Evolutionary conservation across 2,329 filamentous ascomycete genomes (phyloP).

Genomic region (Lasiodiplodia sp.): DNA sequence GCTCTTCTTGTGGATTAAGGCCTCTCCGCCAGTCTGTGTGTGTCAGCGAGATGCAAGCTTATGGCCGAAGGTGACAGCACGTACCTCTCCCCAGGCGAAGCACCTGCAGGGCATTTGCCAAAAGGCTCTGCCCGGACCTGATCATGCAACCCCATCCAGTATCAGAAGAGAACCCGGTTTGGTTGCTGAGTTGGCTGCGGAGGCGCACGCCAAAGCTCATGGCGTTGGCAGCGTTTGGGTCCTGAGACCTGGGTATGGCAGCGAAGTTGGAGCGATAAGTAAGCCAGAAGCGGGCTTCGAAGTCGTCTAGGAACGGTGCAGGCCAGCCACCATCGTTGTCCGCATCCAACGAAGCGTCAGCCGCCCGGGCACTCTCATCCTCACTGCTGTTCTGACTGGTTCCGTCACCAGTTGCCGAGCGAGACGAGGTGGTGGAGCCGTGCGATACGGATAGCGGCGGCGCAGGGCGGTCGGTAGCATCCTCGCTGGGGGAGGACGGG

Average conservation of each 20-base stretch:
- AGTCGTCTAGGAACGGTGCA: constrained; percentile 83
- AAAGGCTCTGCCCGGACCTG: constrained; percentile 87
- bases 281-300: constrained; percentile 94
- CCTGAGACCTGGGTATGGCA: constrained; percentile 78
- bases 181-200: constrained; percentile 76
- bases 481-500: constrained; percentile 31
- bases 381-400: constrained; percentile 73
- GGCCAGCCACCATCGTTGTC: constrained; percentile 74
- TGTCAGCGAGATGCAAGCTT: constrained; percentile 12
- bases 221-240: constrained; percentile 72
- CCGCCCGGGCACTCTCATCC: constrained; percentile 68
- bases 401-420: constrained; percentile 48
- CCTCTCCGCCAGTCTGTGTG: constrained; percentile 76
- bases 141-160: constrained; percentile 99
- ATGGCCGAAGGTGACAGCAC: constrained; percentile 7
- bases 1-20: constrained; percentile 66
- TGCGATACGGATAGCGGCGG: constrained; percentile 32
- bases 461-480: constrained; percentile 31
- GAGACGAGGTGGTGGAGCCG: constrained; percentile 34
- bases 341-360: constrained; percentile 38
- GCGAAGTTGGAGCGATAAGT: constrained; percentile 91
- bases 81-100: constrained; percentile 80
- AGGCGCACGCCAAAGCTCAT: constrained; percentile 87
- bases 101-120: constrained; percentile 83
- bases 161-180: constrained; percentile 86